Evolutionary conservation across 2,329 filamentous ascomycete species (phyloP), one percentile per base, ranked within the genome.

Genomic region (Parascedosporium putredinis): DNA sequence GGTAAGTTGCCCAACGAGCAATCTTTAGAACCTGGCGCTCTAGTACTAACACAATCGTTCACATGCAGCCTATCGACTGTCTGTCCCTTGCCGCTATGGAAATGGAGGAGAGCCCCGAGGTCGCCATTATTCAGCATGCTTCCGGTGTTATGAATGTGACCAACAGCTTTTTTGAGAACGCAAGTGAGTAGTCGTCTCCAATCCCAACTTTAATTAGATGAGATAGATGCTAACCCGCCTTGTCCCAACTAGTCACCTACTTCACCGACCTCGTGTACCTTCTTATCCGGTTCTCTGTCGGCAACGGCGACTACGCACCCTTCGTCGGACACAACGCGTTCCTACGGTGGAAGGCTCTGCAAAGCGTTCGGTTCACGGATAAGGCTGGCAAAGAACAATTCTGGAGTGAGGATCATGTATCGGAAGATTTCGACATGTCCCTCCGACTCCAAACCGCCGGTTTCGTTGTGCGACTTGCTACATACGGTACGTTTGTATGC

Each of bases 241-340:
- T 16, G 3, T 36, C 33, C 12, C 4, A 7, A 31, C 14, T 18
- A 36, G 33, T 84, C 58, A 82, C 79, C 47, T 84, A 83, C 69
- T 84, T 85, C 64, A 84, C 81, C 53, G 79, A 88, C 62, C 73
- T 88, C 31, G 82, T 88, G 62, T 88, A 88, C 69, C 82, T 80
- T 31, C 83, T 84, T 55, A 88, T 88, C 60, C 78, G 81, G 42
- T 89, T 83, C 65, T 82, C 83, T n/a, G 84, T 88, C 27, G 78
- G 83, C 51, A 86, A 84, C 63, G 84, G 84, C 33, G 84, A 88
- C 57, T 83, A 87, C 36, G 83, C 84, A 20, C 85, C 85, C 43
- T 88, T 88, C 59, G 85, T 88, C 58, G 85, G 85, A n/a, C 85
- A 88, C 68, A 88, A 88, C 55, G 84, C 84, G 47, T 73, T 88